Percentiles rank a stretch among this genome's conserved stretches.
Evolutionary conservation across 352 stramenopile species (phyloP).

Genomic region (Discostella stelligera): DNA sequence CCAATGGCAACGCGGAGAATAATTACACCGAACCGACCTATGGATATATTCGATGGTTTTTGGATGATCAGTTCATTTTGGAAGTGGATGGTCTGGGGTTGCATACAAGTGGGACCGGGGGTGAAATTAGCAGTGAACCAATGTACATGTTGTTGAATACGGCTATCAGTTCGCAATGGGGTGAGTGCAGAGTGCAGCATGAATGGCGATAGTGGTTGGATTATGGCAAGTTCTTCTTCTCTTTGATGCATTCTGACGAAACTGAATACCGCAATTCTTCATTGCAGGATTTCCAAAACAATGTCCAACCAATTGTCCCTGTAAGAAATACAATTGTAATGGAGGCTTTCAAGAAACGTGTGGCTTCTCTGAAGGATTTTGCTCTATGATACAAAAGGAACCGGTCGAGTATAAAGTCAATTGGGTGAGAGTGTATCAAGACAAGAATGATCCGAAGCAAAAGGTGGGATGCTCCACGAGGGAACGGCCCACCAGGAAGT

Average conservation of each 20-base stretch:
- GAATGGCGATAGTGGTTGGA: background rate
- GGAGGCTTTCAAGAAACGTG: conserved; percentile 64
- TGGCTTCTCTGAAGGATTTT: conserved; percentile 79
- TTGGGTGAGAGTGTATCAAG: conserved; percentile 95
- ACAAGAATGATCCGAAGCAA: conserved; percentile 81
- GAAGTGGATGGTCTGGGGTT: conserved; percentile 86
- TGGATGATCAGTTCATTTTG: conserved; percentile 84
- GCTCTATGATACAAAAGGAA: conserved; percentile 65
- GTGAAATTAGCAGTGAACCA: conserved; percentile 86
- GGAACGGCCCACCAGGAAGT: conserved; percentile 89
- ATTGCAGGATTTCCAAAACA: conserved; percentile 66
- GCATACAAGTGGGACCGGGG: conserved; percentile 62
- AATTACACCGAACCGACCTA: conserved; percentile 28
- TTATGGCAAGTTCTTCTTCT: background rate
- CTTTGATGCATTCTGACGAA: background rate
- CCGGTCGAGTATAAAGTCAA: conserved; percentile 85
- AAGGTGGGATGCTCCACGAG: conserved; percentile 89
- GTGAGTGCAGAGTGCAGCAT: conserved; percentile 38
- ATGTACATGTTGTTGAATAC: conserved; percentile 94
- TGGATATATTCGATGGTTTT: conserved; percentile 81
- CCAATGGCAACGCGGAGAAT: conserved; percentile 34
- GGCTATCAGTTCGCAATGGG: conserved; percentile 88
- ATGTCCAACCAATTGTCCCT: conserved; percentile 64
- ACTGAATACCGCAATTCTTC: background rate
- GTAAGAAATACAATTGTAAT: conserved; percentile 75